Base-by-base conservation (phyloP, 305 asterid species). In the Withania somnifera region DNA sequence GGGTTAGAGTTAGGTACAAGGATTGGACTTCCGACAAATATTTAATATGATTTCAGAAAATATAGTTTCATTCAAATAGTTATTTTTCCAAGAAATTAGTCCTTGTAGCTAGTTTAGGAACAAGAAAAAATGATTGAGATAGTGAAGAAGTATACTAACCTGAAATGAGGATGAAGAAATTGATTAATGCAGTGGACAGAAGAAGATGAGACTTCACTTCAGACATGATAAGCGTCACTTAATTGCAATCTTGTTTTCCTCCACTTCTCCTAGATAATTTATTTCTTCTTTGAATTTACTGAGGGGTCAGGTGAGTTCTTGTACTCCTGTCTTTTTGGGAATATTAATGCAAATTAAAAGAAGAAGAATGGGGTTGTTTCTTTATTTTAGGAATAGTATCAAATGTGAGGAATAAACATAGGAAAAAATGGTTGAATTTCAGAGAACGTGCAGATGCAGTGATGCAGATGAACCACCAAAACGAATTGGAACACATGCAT, bases 151-250 rank as follows among this genome's bases (percentile, higher is more conserved):
- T 2, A 68, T 13, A 40, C 20, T 15, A 1, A 75, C 80, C 80
- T 75, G 80, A 1, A 15, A 50, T 28, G 61, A 75, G 28, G 50
- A 75, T 50, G 61, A 75, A 50, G 45, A 75, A 50, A 75, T 28
- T 50, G 60, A 75, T 28, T 17, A 75, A 75, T 28, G 14, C 80
- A 50, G 50, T 28, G 61, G 1, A 42, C 26, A 73, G 79, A 47
- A 73, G 1, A 73, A 26, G 3, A 24, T 73, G 60, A 73, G 42
- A 73, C 47, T 73, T 28, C 61, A 52, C 47, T 50, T 75, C 11
- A 15, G 63, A 75, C 80, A 75, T 75, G 80, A 75, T 75, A 75
- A 73, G 79, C 26, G 79, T 73, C 38, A 45, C 51, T 30, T 17
- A 19, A 6, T 22, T 42, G 4, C 11, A 67, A 26, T 73, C 79